phyloP scores from a whole-genome alignment of 306 rosid genomes.

The Casuarina glauca region DNA sequence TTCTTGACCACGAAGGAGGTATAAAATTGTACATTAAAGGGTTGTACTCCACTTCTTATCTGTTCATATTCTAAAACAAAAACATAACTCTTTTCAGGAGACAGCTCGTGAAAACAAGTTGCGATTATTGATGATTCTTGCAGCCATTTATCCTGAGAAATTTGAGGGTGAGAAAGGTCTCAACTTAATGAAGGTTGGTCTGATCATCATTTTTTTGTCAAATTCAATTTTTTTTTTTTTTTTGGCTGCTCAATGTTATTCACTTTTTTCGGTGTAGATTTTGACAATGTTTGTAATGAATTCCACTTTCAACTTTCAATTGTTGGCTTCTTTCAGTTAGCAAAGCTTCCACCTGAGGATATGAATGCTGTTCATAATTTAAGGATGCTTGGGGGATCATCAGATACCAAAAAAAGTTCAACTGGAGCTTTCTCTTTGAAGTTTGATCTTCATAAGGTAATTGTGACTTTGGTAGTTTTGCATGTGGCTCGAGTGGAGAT shows the following conservation, averaged over 20 bases:
- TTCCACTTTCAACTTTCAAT: constrained; percentile 18
- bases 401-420: constrained; percentile 64
- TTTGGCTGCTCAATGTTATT: neutral
- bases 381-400: constrained; percentile 70
- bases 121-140: constrained; percentile 93
- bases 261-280: constrained; percentile 10
- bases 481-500: constrained; percentile 4
- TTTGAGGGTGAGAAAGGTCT: constrained; percentile 89
- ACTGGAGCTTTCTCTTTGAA: constrained; percentile 65
- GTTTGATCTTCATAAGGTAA: constrained; percentile 85
- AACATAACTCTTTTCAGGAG: constrained; percentile 58
- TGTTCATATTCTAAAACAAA: constrained; percentile 3
- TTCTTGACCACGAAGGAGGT: constrained; percentile 70
- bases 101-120: constrained; percentile 77
- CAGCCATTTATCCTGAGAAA: constrained; percentile 91
- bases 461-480: constrained; percentile 14
- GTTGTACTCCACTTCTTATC: neutral
- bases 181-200: constrained; percentile 82
- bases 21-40: constrained; percentile 27
- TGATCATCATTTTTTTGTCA: constrained; percentile 16
- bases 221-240: constrained; percentile 18
- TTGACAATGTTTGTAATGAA: constrained; percentile 12
- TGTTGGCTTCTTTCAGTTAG: constrained; percentile 51
- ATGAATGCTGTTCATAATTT: constrained; percentile 69
- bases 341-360: constrained; percentile 70